phyloP scores from a whole-genome alignment of 306 rosid species.

The Dryas alaskensis region DNA sequence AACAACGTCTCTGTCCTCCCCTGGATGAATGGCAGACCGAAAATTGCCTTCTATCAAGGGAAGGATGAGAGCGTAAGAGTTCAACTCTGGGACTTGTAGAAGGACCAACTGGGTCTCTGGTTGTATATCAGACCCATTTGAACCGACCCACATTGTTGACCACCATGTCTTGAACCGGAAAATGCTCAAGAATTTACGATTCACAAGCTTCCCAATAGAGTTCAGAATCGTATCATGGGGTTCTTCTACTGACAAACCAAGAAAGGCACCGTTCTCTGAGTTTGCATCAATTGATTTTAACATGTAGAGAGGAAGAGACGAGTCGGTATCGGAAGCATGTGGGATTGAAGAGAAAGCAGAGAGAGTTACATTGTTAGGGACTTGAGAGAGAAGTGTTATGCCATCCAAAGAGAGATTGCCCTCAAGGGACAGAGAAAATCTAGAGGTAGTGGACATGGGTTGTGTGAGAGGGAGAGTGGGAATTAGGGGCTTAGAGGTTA shows the following conservation, averaged over 20 bases:
- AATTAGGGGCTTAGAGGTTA: no score
- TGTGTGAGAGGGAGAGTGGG: no score
- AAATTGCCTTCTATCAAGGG: slow-evolving; percentile 60
- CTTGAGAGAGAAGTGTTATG: no score
- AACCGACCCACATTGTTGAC: slow-evolving; percentile 85
- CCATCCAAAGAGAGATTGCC: no score
- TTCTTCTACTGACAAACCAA: slow-evolving; percentile 43
- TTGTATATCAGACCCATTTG: slow-evolving; percentile 65
- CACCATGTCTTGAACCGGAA: slow-evolving; percentile 90
- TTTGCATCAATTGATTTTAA: no score
- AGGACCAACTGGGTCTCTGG: slow-evolving; percentile 75
- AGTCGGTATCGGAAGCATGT: no score
- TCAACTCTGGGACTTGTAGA: slow-evolving; percentile 55
- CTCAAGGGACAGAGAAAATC: no score
- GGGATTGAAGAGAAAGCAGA: no score
- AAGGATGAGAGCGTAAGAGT: slow-evolving; percentile 50
- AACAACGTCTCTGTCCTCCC: slow-evolving; percentile 47
- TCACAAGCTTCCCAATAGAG: slow-evolving; percentile 49
- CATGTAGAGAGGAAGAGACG: no score
- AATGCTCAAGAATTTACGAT: slow-evolving; percentile 54
- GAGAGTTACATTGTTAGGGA: no score
- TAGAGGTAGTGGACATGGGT: no score
- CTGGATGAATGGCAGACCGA: slow-evolving; percentile 63
- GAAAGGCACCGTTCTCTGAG: slow-evolving; percentile 46
- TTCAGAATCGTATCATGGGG: slow-evolving; percentile 53